A percentile compares a stretch with the other conserved stretches of the same genome.
Conservation (phyloP, 2,329 filamentous ascomycete genomes). For the Phialemonium atrogriseum region DNA sequence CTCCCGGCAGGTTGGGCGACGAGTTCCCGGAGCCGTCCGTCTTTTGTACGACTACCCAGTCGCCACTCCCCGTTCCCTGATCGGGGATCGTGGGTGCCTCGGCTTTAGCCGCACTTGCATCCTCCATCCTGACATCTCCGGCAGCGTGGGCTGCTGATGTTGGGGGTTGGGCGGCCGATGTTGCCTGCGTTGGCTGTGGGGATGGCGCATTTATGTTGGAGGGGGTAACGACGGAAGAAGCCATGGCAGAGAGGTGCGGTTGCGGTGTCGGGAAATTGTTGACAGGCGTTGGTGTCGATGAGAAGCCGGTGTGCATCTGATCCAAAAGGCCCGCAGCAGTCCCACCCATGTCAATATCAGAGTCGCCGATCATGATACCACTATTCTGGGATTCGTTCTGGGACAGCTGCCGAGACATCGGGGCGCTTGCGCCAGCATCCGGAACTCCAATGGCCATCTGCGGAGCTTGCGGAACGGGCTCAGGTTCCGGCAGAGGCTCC, state of each 20-base stretch:
- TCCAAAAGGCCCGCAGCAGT: conserved; percentile 58
- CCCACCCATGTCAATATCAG: conserved; percentile 57
- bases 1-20: conserved; percentile 20
- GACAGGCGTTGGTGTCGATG: conserved; percentile 50
- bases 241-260: conserved; percentile 44
- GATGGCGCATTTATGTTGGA: conserved; percentile 37
- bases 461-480: conserved; percentile 20
- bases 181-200: conserved; percentile 26
- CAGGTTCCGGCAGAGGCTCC: conserved; percentile 45
- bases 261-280: conserved; percentile 56
- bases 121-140: conserved; percentile 43
- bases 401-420: conserved; percentile 45
- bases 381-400: conserved; percentile 48
- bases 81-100: conserved; percentile 35
- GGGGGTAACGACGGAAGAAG: conserved; percentile 51
- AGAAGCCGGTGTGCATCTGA: conserved; percentile 57
- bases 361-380: conserved; percentile 47
- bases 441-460: conserved; percentile 12
- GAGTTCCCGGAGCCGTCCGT: conserved; percentile 33
- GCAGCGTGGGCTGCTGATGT: conserved; percentile 11
- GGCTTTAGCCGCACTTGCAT: conserved; percentile 18
- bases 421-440: conserved; percentile 14
- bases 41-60: conserved; percentile 71
- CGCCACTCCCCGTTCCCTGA: conserved; percentile 46
- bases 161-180: conserved; percentile 15